phyloP scores from a whole-genome alignment of 176 grass and related monocot genomes.

The Carex parvula region DNA sequence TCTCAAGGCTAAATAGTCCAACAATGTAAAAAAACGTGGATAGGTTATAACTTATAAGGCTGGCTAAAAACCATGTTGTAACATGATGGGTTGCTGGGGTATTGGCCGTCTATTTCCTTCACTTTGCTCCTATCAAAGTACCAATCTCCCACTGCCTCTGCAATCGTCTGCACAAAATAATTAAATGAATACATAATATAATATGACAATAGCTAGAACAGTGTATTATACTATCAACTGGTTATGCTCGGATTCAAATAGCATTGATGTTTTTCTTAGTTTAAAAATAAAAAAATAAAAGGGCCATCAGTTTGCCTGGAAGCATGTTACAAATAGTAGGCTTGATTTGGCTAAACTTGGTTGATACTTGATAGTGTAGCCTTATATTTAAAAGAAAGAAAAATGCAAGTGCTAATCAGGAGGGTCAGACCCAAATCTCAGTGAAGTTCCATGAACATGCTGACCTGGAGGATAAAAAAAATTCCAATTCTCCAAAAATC shows the following conservation, averaged over 20 bases:
- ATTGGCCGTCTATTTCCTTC: constrained; percentile 49
- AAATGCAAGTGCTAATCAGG: too few species aligned
- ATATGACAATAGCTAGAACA: background rate
- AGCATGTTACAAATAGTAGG: background rate
- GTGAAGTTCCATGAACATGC: too few species aligned
- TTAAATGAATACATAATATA: background rate
- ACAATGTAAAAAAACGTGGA: background rate
- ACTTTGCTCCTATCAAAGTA: constrained; percentile 43
- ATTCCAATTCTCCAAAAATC: too few species aligned
- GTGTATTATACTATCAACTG: background rate
- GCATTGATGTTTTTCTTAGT: background rate
- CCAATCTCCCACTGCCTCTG: constrained; percentile 71
- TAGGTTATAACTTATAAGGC: constrained; percentile 11
- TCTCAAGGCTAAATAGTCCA: background rate
- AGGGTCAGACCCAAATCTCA: too few species aligned
- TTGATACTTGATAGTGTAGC: too few species aligned
- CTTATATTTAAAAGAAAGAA: too few species aligned
- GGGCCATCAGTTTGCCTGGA: background rate
- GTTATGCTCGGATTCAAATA: background rate
- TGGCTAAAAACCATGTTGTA: constrained; percentile 24
- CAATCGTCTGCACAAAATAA: constrained; percentile 42
- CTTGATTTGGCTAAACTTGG: background rate
- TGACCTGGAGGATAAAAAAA: too few species aligned
- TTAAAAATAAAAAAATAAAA: background rate
- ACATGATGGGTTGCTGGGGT: constrained; percentile 60